Evolutionary conservation across 371 early-diverging fungal genomes (phyloP), one percentile per base, ranked within the genome.

Genomic region (Apophysomyces sp.): DNA sequence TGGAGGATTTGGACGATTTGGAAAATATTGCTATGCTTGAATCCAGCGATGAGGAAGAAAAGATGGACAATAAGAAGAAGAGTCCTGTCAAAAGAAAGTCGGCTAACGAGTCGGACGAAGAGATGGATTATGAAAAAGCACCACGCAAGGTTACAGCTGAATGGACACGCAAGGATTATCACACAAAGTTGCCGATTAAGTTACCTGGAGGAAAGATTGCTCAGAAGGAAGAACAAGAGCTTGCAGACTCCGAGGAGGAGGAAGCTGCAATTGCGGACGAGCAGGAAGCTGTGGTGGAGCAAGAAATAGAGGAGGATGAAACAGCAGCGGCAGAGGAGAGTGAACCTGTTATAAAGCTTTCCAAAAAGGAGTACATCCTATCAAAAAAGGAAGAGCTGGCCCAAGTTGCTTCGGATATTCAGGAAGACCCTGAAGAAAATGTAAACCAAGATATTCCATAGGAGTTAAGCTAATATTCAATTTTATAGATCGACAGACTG

Each of bases 321-420:
- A 61, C 65, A 34, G 34, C 34, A 34, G 60, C 39, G 9, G 55
- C 63, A 36, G 53, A 39, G 21, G 60, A 39, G 4, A 28, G 55
- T 13, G 60, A 39, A 32, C 52, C 49, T 13, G 62, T 27, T 24
- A 64, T 60, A 0, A 66, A 60, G 37, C 30, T 78, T 2, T 61
- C 77, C 28, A 82, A 83, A 52, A 84, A 88, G 66, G 68, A 85
- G 52, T 76, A 84, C 32, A 59, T 89, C 36, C 62, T 88, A n/a
- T 64, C 73, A 34, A 89, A 85, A 66, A 89, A 93, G 66, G 95
- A 92, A 76, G 76, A 87, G 65, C 74, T 97, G 57, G 95, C 96
- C 2, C 64, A 71, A 8, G 67, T 89, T 30, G 94, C 96, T 6
- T 81, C 92, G 29, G 58, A 65, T 4, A 77, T 96, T 37, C 86